phyloP scores from a whole-genome alignment of 129 eudicot species.

The Pittosporum tobira region DNA sequence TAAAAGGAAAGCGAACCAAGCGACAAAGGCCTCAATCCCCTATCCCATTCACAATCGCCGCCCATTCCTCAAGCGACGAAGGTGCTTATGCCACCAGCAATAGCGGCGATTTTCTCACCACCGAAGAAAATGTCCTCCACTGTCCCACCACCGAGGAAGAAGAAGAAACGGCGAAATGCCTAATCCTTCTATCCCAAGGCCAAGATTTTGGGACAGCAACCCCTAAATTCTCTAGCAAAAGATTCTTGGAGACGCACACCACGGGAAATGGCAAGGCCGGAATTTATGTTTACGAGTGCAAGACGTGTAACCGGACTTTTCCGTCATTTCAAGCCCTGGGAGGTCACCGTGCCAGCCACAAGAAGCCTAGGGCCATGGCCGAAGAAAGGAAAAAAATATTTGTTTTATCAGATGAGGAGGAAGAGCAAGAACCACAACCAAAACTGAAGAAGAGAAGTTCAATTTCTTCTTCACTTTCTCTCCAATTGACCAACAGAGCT shows the following conservation, averaged over 20 bases:
- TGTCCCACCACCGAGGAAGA: too few relatives aligned
- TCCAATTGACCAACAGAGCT: constrained; percentile 29
- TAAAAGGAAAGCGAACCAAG: constrained; percentile 81
- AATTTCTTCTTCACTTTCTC: constrained; percentile 42
- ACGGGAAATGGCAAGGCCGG: constrained; percentile 23
- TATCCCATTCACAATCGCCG: constrained; percentile 26
- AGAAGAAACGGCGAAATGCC: too few relatives aligned
- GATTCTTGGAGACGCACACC: constrained; percentile 29
- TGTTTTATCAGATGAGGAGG: constrained; percentile 34
- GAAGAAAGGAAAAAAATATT: constrained; percentile 6
- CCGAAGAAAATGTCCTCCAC: too few relatives aligned
- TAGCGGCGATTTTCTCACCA: not conserved
- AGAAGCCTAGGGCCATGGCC: constrained; percentile 40
- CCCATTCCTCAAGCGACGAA: constrained; percentile 24
- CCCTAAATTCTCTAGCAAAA: constrained; percentile 48
- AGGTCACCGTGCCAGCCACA: constrained; percentile 87
- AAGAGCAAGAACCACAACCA: constrained; percentile 13
- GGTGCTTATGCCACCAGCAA: constrained; percentile 1
- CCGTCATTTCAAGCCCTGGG: constrained; percentile 91
- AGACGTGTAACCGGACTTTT: constrained; percentile 67
- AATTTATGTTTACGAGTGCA: constrained; percentile 57
- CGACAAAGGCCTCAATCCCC: constrained; percentile 76
- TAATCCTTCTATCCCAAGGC: too few relatives aligned
- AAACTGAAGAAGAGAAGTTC: constrained; percentile 16
- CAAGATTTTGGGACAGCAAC: not conserved